Conservation (phyloP, 208 protist species). For the Leishmania major region DNA sequence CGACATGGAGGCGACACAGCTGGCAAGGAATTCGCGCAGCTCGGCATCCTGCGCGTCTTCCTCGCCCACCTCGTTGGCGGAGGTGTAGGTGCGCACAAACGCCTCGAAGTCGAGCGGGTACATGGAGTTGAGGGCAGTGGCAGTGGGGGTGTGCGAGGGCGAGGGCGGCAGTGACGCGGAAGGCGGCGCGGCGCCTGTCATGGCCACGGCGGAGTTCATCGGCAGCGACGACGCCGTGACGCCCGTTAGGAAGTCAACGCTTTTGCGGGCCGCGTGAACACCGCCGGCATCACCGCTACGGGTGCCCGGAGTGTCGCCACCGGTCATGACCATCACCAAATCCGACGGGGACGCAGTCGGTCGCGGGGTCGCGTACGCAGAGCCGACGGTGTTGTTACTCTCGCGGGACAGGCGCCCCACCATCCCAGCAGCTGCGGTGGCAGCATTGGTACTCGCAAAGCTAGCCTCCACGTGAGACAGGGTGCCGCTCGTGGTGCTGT, state of each 20-base stretch:
- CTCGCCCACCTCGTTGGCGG: slow-evolving; percentile 19
- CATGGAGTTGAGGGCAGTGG: slow-evolving; percentile 33
- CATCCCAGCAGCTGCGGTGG: neutral
- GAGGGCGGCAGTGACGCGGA: neutral
- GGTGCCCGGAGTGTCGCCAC: slow-evolving; percentile 14
- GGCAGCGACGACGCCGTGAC: neutral
- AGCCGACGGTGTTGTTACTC: neutral
- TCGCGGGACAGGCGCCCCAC: neutral
- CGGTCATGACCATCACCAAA: slow-evolving; percentile 27
- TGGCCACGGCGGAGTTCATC: neutral
- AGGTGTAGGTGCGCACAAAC: slow-evolving; percentile 38
- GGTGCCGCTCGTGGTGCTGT: neutral
- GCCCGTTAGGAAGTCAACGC: neutral
- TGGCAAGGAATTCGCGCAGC: slow-evolving; percentile 65
- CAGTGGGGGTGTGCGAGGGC: neutral
- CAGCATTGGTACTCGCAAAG: slow-evolving; percentile 1
- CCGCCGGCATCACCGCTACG: neutral
- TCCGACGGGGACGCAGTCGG: neutral
- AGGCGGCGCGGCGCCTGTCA: neutral
- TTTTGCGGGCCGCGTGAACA: neutral
- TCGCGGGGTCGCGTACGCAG: slow-evolving; percentile 12
- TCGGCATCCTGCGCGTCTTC: slow-evolving; percentile 49
- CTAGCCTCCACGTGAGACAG: slow-evolving; percentile 25
- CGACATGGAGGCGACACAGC: slow-evolving; percentile 45
- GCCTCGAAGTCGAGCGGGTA: slow-evolving; percentile 73